Evolutionary conservation across 192 early-diverging fungal genomes (phyloP).

Genomic region (Entomortierella parvispora): DNA sequence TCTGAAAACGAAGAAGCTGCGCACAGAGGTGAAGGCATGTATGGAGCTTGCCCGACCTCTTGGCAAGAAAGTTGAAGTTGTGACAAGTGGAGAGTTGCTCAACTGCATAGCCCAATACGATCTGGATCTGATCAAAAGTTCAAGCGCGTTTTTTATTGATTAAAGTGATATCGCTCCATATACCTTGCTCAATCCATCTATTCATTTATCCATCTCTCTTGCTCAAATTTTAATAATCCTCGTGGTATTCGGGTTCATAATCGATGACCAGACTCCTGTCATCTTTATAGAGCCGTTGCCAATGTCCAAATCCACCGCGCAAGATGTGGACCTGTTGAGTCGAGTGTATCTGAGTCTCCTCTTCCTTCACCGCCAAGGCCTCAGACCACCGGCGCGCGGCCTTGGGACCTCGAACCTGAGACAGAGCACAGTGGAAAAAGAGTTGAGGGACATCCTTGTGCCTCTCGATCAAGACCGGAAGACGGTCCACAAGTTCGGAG

Average conservation of each 20-base stretch:
- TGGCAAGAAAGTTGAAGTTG: slow-evolving; percentile 14
- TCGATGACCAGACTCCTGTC: slow-evolving; percentile 69
- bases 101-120: slow-evolving; percentile 30
- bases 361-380: slow-evolving; percentile 32
- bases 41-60: neutral
- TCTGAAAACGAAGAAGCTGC: slow-evolving; percentile 17
- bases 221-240: slow-evolving; percentile 39
- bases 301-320: slow-evolving; percentile 72
- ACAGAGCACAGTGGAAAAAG: slow-evolving; percentile 90
- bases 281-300: slow-evolving; percentile 65
- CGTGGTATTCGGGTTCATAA: slow-evolving; percentile 62
- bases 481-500: slow-evolving; percentile 60
- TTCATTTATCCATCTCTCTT: neutral
- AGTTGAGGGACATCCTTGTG: slow-evolving; percentile 70
- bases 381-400: slow-evolving; percentile 72
- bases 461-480: slow-evolving; percentile 56
- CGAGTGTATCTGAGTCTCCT: slow-evolving; percentile 17
- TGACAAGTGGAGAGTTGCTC: slow-evolving; percentile 11
- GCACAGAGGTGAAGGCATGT: slow-evolving; percentile 6
- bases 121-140: slow-evolving; percentile 10
- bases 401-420: slow-evolving; percentile 85
- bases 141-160: too few species aligned
- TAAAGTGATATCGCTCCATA: neutral
- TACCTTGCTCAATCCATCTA: neutral
- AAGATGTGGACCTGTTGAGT: slow-evolving; percentile 68